Evolutionary conservation across 75 land plant species (phyloP), one percentile per base, ranked within the genome.

Genomic region (Adiantum capillusveneris): DNA sequence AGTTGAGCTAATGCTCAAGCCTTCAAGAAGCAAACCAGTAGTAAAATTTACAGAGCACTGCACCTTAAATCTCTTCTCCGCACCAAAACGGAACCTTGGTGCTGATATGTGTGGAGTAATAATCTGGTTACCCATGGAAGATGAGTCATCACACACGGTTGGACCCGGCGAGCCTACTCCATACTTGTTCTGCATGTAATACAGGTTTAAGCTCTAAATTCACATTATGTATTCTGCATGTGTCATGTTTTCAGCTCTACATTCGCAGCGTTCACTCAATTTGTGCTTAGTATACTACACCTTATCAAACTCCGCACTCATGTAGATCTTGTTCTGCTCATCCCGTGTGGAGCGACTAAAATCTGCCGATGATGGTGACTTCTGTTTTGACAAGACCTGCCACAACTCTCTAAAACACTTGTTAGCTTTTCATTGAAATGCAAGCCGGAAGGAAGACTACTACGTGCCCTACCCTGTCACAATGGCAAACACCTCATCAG

Each of bases 151-250:
- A 43, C 44, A 59, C 2, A 59, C 62, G 1, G 29, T 20, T 22
- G 68, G 68, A 44, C 68, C 68, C 44, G 68, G 68, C 56, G 68
- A 66, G n/a, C 41, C 45, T 6, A 44, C 24, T 6, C 62, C 62
- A 41, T 29, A 59, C 41, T 59, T 59, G 5, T 24, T 17, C 62
- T 59, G 24, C 62, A 39, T 34, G 3, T 34, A 5, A n/a, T n/a
- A n/a, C n/a, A n/a, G n/a, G n/a, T n/a, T n/a, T n/a, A n/a, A n/a
- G n/a, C n/a, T n/a, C n/a, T n/a, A n/a, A n/a, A n/a, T n/a, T n/a
- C n/a, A n/a, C n/a, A n/a, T n/a, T n/a, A n/a, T n/a, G n/a, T n/a
- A n/a, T n/a, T n/a, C n/a, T n/a, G n/a, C n/a, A n/a, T n/a, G n/a
- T n/a, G n/a, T n/a, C n/a, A n/a, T n/a, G n/a, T n/a, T n/a, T n/a